These are phyloP conservation scores for Metschnikowia picachoensis DNA, from an alignment of 805 yeast genomes.

Conservation along the genomic window DNA sequence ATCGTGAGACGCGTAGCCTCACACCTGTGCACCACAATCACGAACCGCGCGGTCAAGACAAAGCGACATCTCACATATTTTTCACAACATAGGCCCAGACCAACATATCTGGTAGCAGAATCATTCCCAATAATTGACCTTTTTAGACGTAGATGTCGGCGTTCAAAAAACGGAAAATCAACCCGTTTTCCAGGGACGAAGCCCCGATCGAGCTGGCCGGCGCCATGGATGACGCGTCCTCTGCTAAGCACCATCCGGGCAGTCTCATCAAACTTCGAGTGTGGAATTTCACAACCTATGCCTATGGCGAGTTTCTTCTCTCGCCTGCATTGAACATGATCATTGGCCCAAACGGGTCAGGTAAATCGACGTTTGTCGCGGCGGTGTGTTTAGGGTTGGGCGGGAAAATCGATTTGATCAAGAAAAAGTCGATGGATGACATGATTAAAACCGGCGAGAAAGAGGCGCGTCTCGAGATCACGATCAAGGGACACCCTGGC, in stretches of 20 bases:
- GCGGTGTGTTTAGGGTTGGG: constrained; percentile 88
- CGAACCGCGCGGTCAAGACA: no score
- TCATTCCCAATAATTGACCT: no score
- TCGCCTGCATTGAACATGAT: constrained; percentile 87
- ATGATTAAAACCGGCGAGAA: constrained; percentile 69
- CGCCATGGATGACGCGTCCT: neutral
- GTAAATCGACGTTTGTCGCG: constrained; percentile 89
- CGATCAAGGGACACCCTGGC: constrained; percentile 39
- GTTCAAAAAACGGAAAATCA: constrained; percentile 1
- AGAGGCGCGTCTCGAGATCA: constrained; percentile 46
- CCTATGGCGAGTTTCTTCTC: constrained; percentile 64
- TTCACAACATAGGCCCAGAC: no score
- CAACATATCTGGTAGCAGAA: no score
- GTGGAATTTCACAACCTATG: constrained; percentile 64
- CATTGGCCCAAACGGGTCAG: constrained; percentile 96
- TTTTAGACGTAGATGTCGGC: no score
- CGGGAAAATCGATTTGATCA: constrained; percentile 71
- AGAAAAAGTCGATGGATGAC: constrained; percentile 60
- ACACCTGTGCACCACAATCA: no score
- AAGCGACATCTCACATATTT: no score
- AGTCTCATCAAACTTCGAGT: constrained; percentile 49
- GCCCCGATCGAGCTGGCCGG: neutral
- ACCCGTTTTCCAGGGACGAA: neutral
- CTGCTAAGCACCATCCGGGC: constrained; percentile 36
- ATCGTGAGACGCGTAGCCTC: no score